phyloP scores from a whole-genome alignment of 2,329 filamentous ascomycete genomes.

The Penicillium janthinellum region DNA sequence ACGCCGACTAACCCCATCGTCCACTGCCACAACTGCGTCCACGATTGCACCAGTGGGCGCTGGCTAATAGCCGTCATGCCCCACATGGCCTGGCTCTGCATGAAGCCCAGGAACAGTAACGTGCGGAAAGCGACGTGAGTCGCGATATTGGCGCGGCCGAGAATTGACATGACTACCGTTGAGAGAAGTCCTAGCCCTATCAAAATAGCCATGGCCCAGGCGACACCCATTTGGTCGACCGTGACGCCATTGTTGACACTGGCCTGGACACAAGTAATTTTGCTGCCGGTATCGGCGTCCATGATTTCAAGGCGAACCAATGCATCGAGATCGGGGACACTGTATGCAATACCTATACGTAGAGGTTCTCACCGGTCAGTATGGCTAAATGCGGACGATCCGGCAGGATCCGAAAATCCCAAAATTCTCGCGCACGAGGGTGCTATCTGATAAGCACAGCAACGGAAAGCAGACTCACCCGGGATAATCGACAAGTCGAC shows the following conservation, averaged over 20 bases:
- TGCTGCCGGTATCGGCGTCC: not conserved
- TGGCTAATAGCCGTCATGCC: constrained; percentile 78
- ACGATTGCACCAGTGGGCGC: constrained; percentile 84
- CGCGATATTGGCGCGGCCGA: constrained; percentile 90
- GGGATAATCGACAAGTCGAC: constrained; percentile 68
- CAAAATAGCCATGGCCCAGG: constrained; percentile 86
- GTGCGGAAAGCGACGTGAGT: constrained; percentile 92
- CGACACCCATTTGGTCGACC: constrained; percentile 82
- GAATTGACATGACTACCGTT: constrained; percentile 82
- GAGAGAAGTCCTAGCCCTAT: constrained; percentile 78
- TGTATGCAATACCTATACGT: constrained; percentile 71
- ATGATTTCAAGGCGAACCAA: constrained; percentile 20
- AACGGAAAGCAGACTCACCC: constrained; percentile 44
- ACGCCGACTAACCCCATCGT: constrained; percentile 91
- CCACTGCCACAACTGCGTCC: constrained; percentile 98
- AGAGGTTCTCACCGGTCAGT: constrained; percentile 5
- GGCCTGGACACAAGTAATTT: constrained; percentile 33
- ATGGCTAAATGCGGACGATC: not conserved
- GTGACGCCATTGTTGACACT: constrained; percentile 43
- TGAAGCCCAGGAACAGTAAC: constrained; percentile 86
- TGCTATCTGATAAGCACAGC: not conserved
- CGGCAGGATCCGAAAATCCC: not conserved
- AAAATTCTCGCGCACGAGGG: not conserved
- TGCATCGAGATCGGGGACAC: constrained; percentile 63
- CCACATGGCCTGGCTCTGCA: constrained; percentile 89